Percentiles rank a stretch among this genome's conserved stretches.
Conservation (phyloP, 2,329 filamentous ascomycete species). For the Pezicula neosporulosa region DNA sequence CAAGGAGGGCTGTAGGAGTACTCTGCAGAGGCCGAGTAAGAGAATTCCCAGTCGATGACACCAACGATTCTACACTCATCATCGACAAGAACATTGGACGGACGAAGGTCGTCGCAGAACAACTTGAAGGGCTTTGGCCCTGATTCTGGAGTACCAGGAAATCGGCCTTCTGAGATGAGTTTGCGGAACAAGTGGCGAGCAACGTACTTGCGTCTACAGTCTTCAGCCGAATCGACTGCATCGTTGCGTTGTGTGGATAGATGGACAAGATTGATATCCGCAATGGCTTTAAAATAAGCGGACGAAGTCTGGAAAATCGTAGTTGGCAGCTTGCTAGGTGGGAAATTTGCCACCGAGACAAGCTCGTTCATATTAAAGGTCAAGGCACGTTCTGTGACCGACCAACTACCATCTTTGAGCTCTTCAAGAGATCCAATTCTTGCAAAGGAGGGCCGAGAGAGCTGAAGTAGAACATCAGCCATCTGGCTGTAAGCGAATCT, state of each 20-base stretch:
- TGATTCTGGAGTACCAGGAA: not conserved
- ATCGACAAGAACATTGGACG: slow-evolving; percentile 4
- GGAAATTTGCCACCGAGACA: slow-evolving; percentile 18
- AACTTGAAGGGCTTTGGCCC: slow-evolving; percentile 4
- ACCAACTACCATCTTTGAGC: slow-evolving; percentile 18
- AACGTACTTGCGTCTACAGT: slow-evolving; percentile 29
- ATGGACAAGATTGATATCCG: slow-evolving; percentile 38
- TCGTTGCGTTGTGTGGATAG: slow-evolving; percentile 35
- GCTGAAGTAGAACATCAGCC: slow-evolving; percentile 36
- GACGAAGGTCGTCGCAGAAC: slow-evolving; percentile 7
- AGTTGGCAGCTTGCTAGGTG: slow-evolving; percentile 16
- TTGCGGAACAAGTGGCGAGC: slow-evolving; percentile 30
- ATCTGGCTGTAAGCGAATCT: slow-evolving; percentile 35
- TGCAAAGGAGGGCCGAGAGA: slow-evolving; percentile 30
- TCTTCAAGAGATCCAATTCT: slow-evolving; percentile 36
- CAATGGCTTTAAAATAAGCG: slow-evolving; percentile 35
- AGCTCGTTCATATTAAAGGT: slow-evolving; percentile 39
- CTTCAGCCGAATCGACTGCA: slow-evolving; percentile 25
- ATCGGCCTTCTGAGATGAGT: slow-evolving; percentile 10
- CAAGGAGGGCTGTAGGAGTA: slow-evolving; percentile 5
- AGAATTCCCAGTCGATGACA: slow-evolving; percentile 10
- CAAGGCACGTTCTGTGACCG: slow-evolving; percentile 30
- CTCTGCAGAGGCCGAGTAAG: slow-evolving; percentile 6
- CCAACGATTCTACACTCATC: slow-evolving; percentile 1
- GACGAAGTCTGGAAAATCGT: slow-evolving; percentile 27